phyloP scores from a whole-genome alignment of 192 early-diverging fungal genomes.

The Backusella tarrabulga region DNA sequence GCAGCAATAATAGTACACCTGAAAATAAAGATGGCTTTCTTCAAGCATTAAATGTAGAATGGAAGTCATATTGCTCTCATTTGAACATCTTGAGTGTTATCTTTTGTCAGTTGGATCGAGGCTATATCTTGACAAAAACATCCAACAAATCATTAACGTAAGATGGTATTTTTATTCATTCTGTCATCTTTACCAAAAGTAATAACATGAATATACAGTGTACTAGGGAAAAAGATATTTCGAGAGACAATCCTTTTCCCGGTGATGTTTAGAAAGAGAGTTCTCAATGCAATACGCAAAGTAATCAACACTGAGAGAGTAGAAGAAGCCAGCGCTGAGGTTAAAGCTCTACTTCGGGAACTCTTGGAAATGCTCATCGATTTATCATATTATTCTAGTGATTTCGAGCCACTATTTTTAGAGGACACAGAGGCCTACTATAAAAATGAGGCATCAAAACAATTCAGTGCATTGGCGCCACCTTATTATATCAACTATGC shows the following conservation, averaged over 20 bases:
- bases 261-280: background rate
- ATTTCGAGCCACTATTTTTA: constrained; percentile 77
- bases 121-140: constrained; percentile 1
- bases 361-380: constrained; percentile 79
- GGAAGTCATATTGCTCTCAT: background rate
- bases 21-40: background rate
- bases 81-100: constrained; percentile 4
- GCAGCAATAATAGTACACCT: background rate
- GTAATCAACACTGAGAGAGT: constrained; percentile 11
- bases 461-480: constrained; percentile 53
- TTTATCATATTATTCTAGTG: constrained; percentile 66
- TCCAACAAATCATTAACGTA: constrained; percentile 2
- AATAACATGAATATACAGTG: background rate
- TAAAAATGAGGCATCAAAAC: constrained; percentile 58
- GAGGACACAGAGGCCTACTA: constrained; percentile 71
- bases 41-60: background rate
- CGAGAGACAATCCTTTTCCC: background rate
- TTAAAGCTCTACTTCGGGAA: constrained; percentile 50
- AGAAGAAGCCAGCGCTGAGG: constrained; percentile 58
- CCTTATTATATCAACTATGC: constrained; percentile 73
- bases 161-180: background rate
- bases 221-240: constrained; percentile 8
- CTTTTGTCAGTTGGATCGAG: constrained; percentile 20
- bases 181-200: background rate
- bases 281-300: background rate